These are phyloP conservation scores for Plasmopara viticola DNA, from an alignment of 352 stramenopile genomes.

Conservation along the genomic window DNA sequence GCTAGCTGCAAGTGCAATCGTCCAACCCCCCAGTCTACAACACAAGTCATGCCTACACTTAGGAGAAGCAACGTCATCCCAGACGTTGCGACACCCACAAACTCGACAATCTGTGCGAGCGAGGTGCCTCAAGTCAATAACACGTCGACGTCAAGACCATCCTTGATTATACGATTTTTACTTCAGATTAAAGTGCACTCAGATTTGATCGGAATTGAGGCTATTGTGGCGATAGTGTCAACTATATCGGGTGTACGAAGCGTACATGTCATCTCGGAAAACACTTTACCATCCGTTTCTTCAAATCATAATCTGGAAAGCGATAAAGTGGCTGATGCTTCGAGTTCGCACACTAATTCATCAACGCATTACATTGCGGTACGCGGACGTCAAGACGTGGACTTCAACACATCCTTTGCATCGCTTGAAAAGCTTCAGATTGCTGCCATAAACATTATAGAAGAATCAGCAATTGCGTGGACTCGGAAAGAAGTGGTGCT, in stretches of 20 bases:
- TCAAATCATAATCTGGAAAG: constrained; percentile 1
- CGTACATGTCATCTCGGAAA: constrained; percentile 32
- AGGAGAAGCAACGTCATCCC: constrained; percentile 20
- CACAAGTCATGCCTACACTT: constrained; percentile 11
- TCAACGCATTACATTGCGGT: constrained; percentile 25
- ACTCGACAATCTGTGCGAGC: constrained; percentile 5
- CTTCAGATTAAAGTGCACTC: constrained; percentile 28
- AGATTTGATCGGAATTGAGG: constrained; percentile 19
- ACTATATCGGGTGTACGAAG: constrained; percentile 37
- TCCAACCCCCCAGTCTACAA: constrained; percentile 18
- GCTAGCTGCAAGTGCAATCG: constrained; percentile 45
- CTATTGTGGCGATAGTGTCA: constrained; percentile 37
- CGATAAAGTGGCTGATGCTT: neutral
- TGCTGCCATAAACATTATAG: constrained; percentile 27
- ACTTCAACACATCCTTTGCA: constrained; percentile 17
- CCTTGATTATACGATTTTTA: constrained; percentile 25
- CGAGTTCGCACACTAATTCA: neutral
- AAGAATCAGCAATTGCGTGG: constrained; percentile 37
- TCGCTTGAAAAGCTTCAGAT: constrained; percentile 25
- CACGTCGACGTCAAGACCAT: constrained; percentile 6
- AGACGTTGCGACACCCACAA: constrained; percentile 9
- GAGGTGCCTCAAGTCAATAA: constrained; percentile 1
- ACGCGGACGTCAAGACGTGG: constrained; percentile 25
- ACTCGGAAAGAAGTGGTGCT: constrained; percentile 59
- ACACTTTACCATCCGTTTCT: neutral